Evolutionary conservation across 2,329 filamentous ascomycete genomes (phyloP).

Genomic region (Fusarium nygamai): DNA sequence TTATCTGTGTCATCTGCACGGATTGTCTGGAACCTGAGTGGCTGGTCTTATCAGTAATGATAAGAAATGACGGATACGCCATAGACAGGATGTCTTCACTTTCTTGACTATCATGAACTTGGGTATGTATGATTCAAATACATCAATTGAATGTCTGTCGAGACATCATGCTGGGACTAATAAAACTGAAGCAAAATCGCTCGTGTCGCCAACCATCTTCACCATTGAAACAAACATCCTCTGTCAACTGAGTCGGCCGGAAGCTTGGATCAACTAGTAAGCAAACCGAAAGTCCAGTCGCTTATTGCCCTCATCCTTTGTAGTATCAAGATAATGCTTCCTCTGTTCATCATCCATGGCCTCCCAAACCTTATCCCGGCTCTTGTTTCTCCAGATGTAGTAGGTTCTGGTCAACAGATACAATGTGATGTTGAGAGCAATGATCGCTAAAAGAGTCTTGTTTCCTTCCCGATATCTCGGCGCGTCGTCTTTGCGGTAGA

Average conservation of each 20-base stretch:
- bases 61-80: not conserved
- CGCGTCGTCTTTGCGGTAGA: not conserved
- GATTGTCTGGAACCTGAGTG: not conserved
- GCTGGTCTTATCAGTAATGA: not conserved
- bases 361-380: not conserved
- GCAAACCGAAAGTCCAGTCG: not conserved
- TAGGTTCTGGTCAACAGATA: not conserved
- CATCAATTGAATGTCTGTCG: not conserved
- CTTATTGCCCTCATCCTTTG: not conserved
- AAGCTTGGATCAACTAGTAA: not conserved
- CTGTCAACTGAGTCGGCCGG: not conserved
- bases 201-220: not conserved
- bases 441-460: not conserved
- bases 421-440: not conserved
- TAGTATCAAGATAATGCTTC: not conserved
- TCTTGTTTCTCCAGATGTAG: not conserved
- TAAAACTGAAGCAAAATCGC: not conserved
- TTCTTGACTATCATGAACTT: not conserved
- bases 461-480: not conserved
- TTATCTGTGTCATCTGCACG: slow-evolving; percentile 8
- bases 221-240: not conserved
- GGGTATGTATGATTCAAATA: not conserved
- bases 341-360: not conserved
- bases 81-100: not conserved
- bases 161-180: not conserved